Conservation (phyloP, 371 early-diverging fungal genomes). For the Rhizopus stolonifer region DNA sequence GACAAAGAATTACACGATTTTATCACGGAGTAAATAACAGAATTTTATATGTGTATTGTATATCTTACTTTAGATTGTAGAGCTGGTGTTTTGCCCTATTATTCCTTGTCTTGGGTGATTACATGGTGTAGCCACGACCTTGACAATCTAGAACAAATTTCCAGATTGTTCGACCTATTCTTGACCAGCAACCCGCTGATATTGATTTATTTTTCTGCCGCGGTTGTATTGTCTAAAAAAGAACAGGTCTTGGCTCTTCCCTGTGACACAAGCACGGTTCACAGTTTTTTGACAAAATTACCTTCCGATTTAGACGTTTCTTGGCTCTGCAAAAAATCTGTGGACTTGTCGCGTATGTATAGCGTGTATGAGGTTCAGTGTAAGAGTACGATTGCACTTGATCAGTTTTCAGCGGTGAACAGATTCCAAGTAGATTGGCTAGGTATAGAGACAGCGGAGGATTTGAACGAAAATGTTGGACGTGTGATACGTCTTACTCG, state of each 20-base stretch:
- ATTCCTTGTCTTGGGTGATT: slow-evolving; percentile 80
- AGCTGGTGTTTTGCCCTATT: slow-evolving; percentile 73
- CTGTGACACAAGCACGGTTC: slow-evolving; percentile 54
- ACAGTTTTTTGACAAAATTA: slow-evolving; percentile 58
- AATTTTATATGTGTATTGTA: too few relatives aligned
- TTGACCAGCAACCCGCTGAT: slow-evolving; percentile 71
- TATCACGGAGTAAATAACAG: slow-evolving; percentile 53
- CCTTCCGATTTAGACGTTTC: slow-evolving; percentile 50
- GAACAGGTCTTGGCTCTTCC: slow-evolving; percentile 47
- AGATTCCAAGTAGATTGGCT: slow-evolving; percentile 26
- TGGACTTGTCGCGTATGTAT: slow-evolving; percentile 39
- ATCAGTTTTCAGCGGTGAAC: slow-evolving; percentile 32
- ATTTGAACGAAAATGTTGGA: neutral
- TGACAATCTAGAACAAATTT: slow-evolving; percentile 48
- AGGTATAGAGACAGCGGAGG: neutral
- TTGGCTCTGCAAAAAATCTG: slow-evolving; percentile 34
- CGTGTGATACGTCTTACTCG: slow-evolving; percentile 11
- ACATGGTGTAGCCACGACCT: slow-evolving; percentile 89
- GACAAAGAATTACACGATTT: slow-evolving; percentile 52
- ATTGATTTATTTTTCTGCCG: slow-evolving; percentile 73
- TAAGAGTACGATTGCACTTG: slow-evolving; percentile 37
- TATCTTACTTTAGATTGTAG: slow-evolving; percentile 21
- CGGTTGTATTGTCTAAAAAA: slow-evolving; percentile 55
- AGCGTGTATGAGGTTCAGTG: slow-evolving; percentile 45
- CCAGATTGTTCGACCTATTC: slow-evolving; percentile 77